Base-by-base conservation (phyloP, 176 grass and related monocot genomes). In the Oryza officinalis region DNA sequence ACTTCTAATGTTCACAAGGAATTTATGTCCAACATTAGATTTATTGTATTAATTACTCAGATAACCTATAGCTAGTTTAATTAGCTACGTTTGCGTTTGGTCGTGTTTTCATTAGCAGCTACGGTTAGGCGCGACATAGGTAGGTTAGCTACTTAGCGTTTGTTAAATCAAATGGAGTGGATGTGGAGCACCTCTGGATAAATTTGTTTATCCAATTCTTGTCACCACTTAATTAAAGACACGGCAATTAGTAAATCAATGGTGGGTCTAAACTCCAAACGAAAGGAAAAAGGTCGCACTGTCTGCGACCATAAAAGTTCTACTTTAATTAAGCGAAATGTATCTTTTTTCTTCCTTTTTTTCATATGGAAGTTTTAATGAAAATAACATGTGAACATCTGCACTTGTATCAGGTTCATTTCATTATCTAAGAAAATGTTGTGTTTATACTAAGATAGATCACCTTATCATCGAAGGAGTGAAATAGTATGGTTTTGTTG, bases 101-200 rank as follows among this genome's bases (percentile, higher is more conserved):
- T 69, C 66, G 6, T 20, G 66, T 71, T 89, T 85, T 77, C 83
- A 69, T 81, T 52, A 81, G 65, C 78, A 57, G 77, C 83, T 76
- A 85, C 75, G 71, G 77, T 89, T 84, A 68, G 63, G 70, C 38
- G 38, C 30, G 64, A 65, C 14, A 49, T 64, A 63, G 26, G 47
- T 27, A 75, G 27, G 30, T 15, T 11, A 17, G 47, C 57, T 61
- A 25, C 74, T 65, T 41, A 74, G 61, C 83, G 40, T 57, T 57
- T 67, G 70, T 47, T 67, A 78, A 76, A 60, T 89, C 83, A 33
- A 44, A 76, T 80, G 46, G 61, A 22, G 27, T 44, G 75, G 59
- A 52, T 43, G 28, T 35, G 28, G 80, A 61, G 23, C 60, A 23
- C 75, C 76, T 70, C 60, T 80, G 22, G 59, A 25, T 61, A 23